Conservation (phyloP, 2,329 filamentous ascomycete species). For the Seiridium cupressi region DNA sequence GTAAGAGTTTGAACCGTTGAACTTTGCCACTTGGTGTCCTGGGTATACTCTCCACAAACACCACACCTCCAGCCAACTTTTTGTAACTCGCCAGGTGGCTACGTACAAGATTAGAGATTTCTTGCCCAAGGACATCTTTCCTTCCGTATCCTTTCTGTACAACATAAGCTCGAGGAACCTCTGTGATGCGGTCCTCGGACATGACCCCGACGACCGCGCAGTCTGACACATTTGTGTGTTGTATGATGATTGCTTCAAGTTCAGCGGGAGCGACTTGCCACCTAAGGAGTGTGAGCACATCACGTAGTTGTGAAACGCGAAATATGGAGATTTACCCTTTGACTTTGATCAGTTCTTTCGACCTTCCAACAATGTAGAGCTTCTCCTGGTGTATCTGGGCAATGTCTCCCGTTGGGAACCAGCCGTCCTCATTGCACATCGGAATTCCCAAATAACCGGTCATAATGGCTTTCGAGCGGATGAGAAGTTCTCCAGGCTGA, state of each 20-base stretch:
- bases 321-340: not conserved
- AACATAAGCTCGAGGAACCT: conserved; percentile 2
- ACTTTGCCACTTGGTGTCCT: conserved; percentile 2
- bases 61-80: conserved; percentile 1
- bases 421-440: not conserved
- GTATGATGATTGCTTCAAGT: not conserved
- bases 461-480: not conserved
- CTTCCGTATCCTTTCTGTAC: not conserved
- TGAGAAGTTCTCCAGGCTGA: not conserved
- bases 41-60: conserved; percentile 4
- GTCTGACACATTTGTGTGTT: not conserved
- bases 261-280: conserved; percentile 3
- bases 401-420: conserved; percentile 1
- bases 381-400: not conserved
- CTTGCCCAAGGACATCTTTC: not conserved
- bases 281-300: not conserved
- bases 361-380: conserved; percentile 1
- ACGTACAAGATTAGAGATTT: conserved; percentile 1
- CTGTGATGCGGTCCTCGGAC: not conserved
- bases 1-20: conserved; percentile 1
- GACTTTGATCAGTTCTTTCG: conserved; percentile 5
- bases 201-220: not conserved
- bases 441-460: not conserved
- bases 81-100: conserved; percentile 3
- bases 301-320: not conserved